Evolutionary conservation across 495 filamentous ascomycete genomes (phyloP).

Genomic region (Neurospora sp.): DNA sequence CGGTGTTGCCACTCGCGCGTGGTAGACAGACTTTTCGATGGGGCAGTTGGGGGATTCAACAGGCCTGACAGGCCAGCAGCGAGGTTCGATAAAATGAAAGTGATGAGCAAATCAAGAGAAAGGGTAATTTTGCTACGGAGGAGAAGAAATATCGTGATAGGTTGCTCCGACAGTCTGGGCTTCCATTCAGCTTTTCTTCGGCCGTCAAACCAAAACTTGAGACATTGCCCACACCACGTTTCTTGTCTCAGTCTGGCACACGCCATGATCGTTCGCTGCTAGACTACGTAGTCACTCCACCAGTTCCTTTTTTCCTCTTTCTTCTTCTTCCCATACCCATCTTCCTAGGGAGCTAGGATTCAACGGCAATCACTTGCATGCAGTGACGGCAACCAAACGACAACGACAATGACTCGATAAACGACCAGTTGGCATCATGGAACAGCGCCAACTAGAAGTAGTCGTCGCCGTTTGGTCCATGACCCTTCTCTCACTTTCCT

Average conservation of each 20-base stretch:
- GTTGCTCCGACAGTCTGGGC: neutral
- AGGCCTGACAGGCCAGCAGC: neutral
- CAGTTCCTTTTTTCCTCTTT: neutral
- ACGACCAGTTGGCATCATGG: neutral
- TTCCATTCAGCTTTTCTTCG: neutral
- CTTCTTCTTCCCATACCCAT: neutral
- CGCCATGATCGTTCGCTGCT: neutral
- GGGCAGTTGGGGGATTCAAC: neutral
- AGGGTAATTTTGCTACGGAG: neutral
- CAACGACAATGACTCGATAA: neutral
- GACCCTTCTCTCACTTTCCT: conserved; percentile 18
- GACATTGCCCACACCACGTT: neutral
- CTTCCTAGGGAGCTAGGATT: too few species aligned
- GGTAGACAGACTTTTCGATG: neutral
- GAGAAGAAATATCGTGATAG: neutral
- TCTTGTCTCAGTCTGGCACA: neutral
- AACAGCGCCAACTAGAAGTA: conserved; percentile 18
- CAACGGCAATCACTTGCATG: neutral
- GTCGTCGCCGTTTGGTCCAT: conserved; percentile 28
- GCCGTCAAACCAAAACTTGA: neutral
- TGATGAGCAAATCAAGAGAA: neutral
- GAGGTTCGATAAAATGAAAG: neutral
- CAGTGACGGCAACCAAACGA: neutral
- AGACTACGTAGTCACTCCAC: neutral
- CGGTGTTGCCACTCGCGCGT: neutral